Evolutionary conservation across 2,329 filamentous ascomycete genomes (phyloP).

Genomic region (Cercospora nicotianae): DNA sequence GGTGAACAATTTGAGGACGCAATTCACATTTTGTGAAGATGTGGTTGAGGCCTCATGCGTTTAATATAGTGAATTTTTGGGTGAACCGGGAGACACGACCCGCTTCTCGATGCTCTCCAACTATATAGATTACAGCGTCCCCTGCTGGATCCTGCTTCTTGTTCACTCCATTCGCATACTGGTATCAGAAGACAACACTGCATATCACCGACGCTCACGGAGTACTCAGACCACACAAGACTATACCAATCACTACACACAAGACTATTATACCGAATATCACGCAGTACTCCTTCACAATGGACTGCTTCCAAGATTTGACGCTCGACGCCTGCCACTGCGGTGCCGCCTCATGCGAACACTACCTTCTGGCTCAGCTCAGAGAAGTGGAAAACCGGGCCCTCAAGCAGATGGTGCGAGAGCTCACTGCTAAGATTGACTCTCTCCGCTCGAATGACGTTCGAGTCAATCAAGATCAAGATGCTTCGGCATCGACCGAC

Average conservation of each 20-base stretch:
- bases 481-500: background rate
- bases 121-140: background rate
- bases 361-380: background rate
- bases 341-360: background rate
- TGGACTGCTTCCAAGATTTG: background rate
- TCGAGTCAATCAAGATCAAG: background rate
- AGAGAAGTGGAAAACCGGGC: background rate
- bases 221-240: background rate
- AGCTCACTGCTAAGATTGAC: background rate
- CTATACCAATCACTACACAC: background rate
- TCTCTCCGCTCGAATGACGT: background rate
- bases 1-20: background rate
- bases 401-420: background rate
- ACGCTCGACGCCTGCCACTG: background rate
- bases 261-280: background rate
- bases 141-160: background rate
- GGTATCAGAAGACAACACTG: background rate
- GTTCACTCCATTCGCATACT: background rate
- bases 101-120: background rate
- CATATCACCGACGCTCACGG: background rate
- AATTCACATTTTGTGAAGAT: background rate
- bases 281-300: background rate
- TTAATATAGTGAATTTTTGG: background rate
- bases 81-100: background rate
- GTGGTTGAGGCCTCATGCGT: background rate